These are phyloP conservation scores for Apodospora peruviana DNA, from an alignment of 495 filamentous ascomycete species.

Conservation along the genomic window DNA sequence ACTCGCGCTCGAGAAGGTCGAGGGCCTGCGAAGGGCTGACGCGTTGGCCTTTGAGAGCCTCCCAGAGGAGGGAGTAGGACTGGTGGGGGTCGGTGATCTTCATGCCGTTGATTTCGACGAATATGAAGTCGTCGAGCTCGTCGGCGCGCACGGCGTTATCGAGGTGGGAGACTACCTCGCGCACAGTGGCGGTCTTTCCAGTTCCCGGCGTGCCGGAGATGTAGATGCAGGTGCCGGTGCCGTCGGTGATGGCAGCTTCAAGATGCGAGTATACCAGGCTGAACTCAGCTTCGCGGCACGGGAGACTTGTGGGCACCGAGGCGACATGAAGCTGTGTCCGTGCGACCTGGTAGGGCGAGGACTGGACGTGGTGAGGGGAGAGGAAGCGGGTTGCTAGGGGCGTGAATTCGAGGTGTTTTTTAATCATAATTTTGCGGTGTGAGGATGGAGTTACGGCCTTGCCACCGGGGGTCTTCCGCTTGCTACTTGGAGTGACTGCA, in stretches of 20 bases:
- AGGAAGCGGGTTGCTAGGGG: slow-evolving; percentile 84
- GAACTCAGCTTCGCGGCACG: slow-evolving; percentile 91
- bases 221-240: slow-evolving; percentile 92
- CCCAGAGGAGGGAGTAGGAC: slow-evolving; percentile 92
- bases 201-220: slow-evolving; percentile 99
- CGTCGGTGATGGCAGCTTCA: slow-evolving; percentile 89
- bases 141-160: slow-evolving; percentile 79
- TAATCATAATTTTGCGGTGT: slow-evolving; percentile 66
- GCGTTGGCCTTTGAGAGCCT: slow-evolving; percentile 87
- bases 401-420: slow-evolving; percentile 91
- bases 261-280: slow-evolving; percentile 86
- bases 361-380: slow-evolving; percentile 67
- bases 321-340: slow-evolving; percentile 89
- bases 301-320: slow-evolving; percentile 79
- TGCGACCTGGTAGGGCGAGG: slow-evolving; percentile 87
- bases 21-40: slow-evolving; percentile 90
- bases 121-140: slow-evolving; percentile 97
- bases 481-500: slow-evolving; percentile 26
- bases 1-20: slow-evolving; percentile 84
- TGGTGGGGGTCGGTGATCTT: slow-evolving; percentile 98
- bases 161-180: slow-evolving; percentile 86
- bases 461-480: slow-evolving; percentile 41
- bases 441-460: slow-evolving; percentile 60
- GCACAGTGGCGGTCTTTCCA: slow-evolving; percentile 95
- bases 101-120: slow-evolving; percentile 99